These are phyloP conservation scores for Dendrothele bispora DNA, from an alignment of 768 basidiomycete species.

Conservation along the genomic window DNA sequence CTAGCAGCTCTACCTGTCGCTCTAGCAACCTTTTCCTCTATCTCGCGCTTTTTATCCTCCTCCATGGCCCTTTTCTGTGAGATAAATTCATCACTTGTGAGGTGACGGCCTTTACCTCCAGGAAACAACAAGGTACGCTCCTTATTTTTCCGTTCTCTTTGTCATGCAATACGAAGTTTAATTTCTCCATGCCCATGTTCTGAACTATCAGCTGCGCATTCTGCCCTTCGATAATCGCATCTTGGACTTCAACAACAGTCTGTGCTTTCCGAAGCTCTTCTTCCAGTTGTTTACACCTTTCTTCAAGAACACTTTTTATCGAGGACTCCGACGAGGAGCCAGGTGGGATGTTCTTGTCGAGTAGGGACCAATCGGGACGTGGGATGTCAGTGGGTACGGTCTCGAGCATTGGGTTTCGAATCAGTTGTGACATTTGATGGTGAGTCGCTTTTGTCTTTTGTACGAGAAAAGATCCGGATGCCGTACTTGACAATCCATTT, in stretches of 20 bases:
- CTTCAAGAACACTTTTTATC: background rate
- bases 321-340: no score
- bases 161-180: constrained; percentile 11
- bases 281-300: background rate
- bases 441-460: no score
- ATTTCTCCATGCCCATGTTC: constrained; percentile 11
- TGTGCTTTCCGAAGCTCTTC: background rate
- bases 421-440: no score
- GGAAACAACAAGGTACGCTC: no score
- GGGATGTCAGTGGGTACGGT: background rate
- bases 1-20: no score
- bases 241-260: background rate
- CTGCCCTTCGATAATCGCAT: constrained; percentile 12
- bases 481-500: background rate
- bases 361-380: background rate
- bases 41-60: no score
- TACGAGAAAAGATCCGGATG: background rate
- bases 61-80: no score
- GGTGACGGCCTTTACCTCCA: no score
- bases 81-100: no score
- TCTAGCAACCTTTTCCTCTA: no score
- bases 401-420: no score
- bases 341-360: background rate
- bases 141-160: constrained; percentile 11
- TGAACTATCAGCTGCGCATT: constrained; percentile 15